Conservation (phyloP, 208 protist genomes). For the Leptomonas pyrrhocoris region DNA sequence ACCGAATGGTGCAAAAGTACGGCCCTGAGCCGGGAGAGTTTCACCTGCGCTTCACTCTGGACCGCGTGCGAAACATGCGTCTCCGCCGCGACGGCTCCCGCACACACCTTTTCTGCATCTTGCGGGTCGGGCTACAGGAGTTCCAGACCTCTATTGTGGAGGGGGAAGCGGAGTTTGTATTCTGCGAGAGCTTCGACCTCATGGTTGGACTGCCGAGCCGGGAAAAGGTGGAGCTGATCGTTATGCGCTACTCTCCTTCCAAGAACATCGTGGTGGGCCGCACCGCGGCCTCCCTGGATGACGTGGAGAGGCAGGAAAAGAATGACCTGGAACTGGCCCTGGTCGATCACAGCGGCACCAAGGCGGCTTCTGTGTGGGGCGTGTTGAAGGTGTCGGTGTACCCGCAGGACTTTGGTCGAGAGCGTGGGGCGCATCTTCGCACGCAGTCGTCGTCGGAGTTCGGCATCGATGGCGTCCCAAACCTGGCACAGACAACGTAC, state of each 20-base stretch:
- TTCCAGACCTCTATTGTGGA: constrained; percentile 55
- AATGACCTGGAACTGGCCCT: constrained; percentile 58
- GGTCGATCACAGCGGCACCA: constrained; percentile 44
- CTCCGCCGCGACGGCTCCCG: constrained; percentile 12
- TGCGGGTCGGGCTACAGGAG: constrained; percentile 60
- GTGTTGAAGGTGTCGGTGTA: constrained; percentile 54
- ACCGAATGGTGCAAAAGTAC: constrained; percentile 61
- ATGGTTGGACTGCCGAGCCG: constrained; percentile 62
- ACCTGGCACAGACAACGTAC: constrained; percentile 19
- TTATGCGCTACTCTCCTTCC: constrained; percentile 42
- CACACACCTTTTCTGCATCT: constrained; percentile 42
- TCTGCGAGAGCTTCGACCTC: constrained; percentile 71
- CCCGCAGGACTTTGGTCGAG: constrained; percentile 39
- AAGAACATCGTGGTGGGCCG: constrained; percentile 55
- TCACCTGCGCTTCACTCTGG: constrained; percentile 49
- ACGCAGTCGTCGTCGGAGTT: constrained; percentile 25
- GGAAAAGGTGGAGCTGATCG: constrained; percentile 70
- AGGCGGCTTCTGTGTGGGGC: constrained; percentile 47
- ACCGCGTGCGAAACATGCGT: constrained; percentile 44
- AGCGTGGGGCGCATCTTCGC: constrained; percentile 5
- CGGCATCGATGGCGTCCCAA: constrained; percentile 15
- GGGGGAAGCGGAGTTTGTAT: constrained; percentile 52
- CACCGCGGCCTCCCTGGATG: constrained; percentile 51
- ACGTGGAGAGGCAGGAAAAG: constrained; percentile 30
- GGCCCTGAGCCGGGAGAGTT: constrained; percentile 78